Evolutionary conservation across 1,139 yeast species (phyloP), one percentile per base, ranked within the genome.

Genomic region (Pichia sp.): DNA sequence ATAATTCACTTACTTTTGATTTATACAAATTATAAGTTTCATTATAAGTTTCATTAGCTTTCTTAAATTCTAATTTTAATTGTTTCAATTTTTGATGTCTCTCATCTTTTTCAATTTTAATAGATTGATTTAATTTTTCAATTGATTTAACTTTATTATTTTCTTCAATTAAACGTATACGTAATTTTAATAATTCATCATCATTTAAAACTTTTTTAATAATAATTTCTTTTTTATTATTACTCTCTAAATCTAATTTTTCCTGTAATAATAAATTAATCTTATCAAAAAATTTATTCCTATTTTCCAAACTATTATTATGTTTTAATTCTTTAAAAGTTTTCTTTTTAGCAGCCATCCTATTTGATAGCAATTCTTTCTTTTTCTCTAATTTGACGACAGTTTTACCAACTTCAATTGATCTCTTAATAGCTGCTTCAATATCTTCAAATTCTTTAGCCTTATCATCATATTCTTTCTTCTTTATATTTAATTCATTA

Each of bases 1-100:
- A 59, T 46, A 74, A 74, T 1, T 57, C 50, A 10, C 58, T 58
- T 30, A 73, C 70, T 47, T 68, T 69, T 24, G 62, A 63, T 49
- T 68, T 68, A 37, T 57, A 55, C 3, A 49, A 48, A 7, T 59
- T 54, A 45, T 73, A 69, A 8, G 78, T 76, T 16, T 59, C 59
- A 6, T 64, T 63, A 50, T 70, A 73, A 6, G 63, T 67, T 6
- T 58, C 57, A 43, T 57, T 64, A 47, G 54, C 42, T 47, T 59
- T 10, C 57, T 48, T 33, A 56, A 50, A 51, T 41, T 68, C 68
- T 10, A 52, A 56, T 29, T 59, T 55, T 25, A 73, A 56, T 20
- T 53, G 48, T 2, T 55, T 55, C 24, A 71, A 56, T 32, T 64
- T 60, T 9, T 51, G 56, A 24, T 68, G 63, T 29, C 58, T 66